phyloP scores from a whole-genome alignment of 306 rosid genomes.

The Inga laurina region DNA sequence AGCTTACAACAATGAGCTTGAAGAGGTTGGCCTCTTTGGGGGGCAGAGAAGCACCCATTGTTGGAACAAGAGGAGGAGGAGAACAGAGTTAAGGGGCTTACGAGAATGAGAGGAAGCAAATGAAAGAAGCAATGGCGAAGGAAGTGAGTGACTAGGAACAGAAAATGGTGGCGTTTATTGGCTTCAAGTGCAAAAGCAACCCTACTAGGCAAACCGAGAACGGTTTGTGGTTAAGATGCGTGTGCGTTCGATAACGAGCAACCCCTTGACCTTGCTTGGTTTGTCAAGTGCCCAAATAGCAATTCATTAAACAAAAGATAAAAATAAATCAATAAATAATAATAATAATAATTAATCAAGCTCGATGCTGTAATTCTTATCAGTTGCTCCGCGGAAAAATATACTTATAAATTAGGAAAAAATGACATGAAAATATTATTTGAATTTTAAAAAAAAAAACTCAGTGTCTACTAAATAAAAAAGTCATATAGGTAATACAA shows the following conservation, averaged over 20 bases:
- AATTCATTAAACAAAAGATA: no score
- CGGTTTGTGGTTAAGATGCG: neutral
- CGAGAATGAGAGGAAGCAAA: slow-evolving; percentile 2
- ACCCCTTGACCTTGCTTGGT: neutral
- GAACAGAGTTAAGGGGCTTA: neutral
- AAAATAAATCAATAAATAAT: no score
- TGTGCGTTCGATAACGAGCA: neutral
- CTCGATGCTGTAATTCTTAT: no score
- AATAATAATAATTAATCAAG: no score
- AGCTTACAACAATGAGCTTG: slow-evolving; percentile 96
- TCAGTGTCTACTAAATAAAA: no score
- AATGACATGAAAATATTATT: no score
- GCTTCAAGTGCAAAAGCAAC: slow-evolving; percentile 5
- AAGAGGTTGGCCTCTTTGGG: slow-evolving; percentile 94
- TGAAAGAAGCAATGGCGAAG: neutral
- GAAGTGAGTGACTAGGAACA: neutral
- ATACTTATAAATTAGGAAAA: no score
- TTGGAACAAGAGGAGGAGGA: slow-evolving; percentile 18
- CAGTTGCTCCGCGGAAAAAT: no score
- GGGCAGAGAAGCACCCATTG: slow-evolving; percentile 95
- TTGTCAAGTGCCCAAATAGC: neutral
- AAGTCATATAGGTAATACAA: no score
- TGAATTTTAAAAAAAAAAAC: no score
- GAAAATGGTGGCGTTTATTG: slow-evolving; percentile 1
- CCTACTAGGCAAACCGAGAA: neutral